A percentile compares a stretch with the other conserved stretches of the same genome.
These are phyloP conservation scores for Eimeria necatrix DNA, from an alignment of 169 alveolate species.

Conservation along the genomic window DNA sequence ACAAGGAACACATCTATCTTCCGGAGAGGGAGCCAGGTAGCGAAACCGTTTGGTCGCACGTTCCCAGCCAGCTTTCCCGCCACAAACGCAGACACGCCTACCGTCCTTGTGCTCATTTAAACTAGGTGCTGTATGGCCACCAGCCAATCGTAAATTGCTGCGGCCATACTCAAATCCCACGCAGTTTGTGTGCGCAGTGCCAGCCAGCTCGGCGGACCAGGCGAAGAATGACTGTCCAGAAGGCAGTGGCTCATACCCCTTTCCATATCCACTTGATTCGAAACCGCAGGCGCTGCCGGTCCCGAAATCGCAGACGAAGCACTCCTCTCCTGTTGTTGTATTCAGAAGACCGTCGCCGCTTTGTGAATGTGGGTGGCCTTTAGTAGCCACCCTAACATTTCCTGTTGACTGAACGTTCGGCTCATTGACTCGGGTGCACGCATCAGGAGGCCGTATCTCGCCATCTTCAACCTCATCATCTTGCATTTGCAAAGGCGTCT, in stretches of 20 bases:
- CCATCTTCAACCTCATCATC: slow-evolving; percentile 38
- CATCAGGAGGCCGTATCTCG: slow-evolving; percentile 10
- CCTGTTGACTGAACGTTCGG: not conserved
- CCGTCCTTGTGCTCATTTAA: not conserved
- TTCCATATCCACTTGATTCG: too few species aligned
- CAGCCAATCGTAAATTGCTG: too few species aligned
- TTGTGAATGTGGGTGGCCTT: too few species aligned
- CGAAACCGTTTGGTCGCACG: slow-evolving; percentile 51
- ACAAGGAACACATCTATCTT: not conserved
- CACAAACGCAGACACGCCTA: slow-evolving; percentile 26
- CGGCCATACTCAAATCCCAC: too few species aligned
- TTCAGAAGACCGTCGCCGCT: not conserved
- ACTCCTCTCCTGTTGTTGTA: not conserved
- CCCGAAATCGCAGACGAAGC: not conserved
- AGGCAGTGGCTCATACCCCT: too few species aligned
- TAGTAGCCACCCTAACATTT: not conserved
- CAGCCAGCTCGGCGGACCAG: too few species aligned
- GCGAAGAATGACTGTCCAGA: too few species aligned
- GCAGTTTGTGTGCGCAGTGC: too few species aligned
- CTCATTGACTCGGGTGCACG: not conserved
- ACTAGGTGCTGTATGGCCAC: too few species aligned
- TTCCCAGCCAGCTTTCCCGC: slow-evolving; percentile 24
- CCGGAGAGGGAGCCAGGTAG: not conserved
- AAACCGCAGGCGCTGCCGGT: not conserved
- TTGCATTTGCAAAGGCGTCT: not conserved